Percentiles rank a stretch among this genome's conserved stretches.
Evolutionary conservation across 78 protist genomes (phyloP).

Genomic region (Planoprotostelium fungivorum): DNA sequence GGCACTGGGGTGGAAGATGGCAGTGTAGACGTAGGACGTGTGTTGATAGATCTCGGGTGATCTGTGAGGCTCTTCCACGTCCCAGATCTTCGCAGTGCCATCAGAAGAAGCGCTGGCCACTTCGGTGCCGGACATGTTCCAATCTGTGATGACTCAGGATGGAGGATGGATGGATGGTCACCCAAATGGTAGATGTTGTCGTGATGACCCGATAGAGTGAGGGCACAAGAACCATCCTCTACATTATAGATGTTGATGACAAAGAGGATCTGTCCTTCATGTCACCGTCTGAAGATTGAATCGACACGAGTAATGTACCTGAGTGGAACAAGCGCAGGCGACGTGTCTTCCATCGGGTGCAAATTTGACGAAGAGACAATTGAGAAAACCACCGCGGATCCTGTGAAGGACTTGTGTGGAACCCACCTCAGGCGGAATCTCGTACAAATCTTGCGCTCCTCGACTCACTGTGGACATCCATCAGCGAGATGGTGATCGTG

Average conservation of each 20-base stretch:
- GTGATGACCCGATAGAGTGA: neutral
- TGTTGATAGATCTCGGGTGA: neutral
- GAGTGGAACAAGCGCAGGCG: neutral
- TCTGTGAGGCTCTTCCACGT: neutral
- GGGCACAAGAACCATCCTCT: neutral
- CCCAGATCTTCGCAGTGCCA: neutral
- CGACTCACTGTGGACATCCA: too few relatives aligned
- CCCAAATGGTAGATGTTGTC: neutral
- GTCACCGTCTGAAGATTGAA: neutral
- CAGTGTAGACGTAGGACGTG: neutral
- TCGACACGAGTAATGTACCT: neutral
- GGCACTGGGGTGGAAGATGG: neutral
- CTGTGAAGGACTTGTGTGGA: neutral
- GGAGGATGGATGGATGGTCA: neutral
- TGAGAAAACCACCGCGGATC: neutral
- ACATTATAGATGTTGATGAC: neutral
- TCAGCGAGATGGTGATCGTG: too few relatives aligned
- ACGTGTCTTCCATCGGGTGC: neutral
- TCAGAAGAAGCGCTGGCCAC: neutral
- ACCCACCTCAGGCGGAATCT: too few relatives aligned
- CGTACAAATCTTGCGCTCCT: too few relatives aligned
- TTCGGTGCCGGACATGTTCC: neutral
- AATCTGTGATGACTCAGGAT: neutral
- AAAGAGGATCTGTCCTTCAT: neutral
- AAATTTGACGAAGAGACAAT: neutral